Conservation (phyloP, 1,284 basidiomycete genomes). For the Trichosporon asahii region DNA sequence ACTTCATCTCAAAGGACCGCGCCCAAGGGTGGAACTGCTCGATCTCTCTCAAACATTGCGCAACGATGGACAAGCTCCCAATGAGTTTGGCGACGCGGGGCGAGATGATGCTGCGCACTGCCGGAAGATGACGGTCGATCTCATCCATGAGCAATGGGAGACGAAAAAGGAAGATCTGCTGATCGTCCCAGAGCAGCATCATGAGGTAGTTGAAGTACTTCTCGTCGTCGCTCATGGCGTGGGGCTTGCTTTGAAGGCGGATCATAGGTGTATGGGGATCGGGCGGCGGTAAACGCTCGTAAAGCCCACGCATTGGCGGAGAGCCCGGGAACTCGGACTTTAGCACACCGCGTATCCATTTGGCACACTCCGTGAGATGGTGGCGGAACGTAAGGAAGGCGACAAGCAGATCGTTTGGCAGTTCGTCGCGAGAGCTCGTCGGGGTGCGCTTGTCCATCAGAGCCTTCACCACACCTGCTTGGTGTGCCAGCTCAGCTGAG, state of each 20-base stretch:
- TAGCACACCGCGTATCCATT: neutral
- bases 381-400: conserved; percentile 4
- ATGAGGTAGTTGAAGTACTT: conserved; percentile 1
- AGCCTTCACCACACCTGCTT: neutral
- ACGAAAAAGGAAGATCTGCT: conserved; percentile 1
- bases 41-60: conserved; percentile 9
- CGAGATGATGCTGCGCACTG: neutral
- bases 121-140: neutral
- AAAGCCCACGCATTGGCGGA: neutral
- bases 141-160: conserved; percentile 4
- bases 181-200: neutral
- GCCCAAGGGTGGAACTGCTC: conserved; percentile 10
- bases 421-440: neutral
- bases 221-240: neutral
- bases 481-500: neutral
- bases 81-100: neutral
- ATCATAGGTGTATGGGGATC: neutral
- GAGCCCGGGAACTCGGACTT: neutral
- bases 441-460: neutral
- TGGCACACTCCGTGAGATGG: neutral
- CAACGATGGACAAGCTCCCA: conserved; percentile 6
- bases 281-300: neutral
- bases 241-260: neutral
- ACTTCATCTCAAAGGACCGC: neutral
- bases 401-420: neutral